Conservation (phyloP, 148 eudicot genomes). For the Pouteria glomerata region DNA sequence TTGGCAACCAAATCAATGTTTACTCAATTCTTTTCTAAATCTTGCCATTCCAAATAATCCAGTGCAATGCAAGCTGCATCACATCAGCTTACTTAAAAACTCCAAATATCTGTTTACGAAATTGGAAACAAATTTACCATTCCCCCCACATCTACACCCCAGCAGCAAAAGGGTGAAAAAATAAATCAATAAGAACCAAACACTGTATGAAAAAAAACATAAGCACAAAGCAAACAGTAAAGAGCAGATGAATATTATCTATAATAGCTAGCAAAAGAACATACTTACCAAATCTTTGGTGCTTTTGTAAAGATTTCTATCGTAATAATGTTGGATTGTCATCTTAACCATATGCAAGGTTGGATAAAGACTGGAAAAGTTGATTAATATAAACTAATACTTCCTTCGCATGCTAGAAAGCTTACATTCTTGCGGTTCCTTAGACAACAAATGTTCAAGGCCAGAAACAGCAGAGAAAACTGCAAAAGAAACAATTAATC, state of each 20-base stretch:
- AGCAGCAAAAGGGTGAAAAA: too few relatives aligned
- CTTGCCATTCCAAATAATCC: neutral
- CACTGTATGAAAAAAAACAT: neutral
- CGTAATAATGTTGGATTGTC: conserved; percentile 3
- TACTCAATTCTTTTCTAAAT: neutral
- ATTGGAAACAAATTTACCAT: neutral
- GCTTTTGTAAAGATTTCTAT: neutral
- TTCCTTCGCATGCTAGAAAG: neutral
- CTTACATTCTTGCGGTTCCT: conserved; percentile 83
- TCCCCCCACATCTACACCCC: neutral
- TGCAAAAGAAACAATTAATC: conserved; percentile 27
- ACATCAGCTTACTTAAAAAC: too few relatives aligned
- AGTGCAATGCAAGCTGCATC: too few relatives aligned
- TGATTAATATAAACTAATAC: conserved; percentile 21
- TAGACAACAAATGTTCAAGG: conserved; percentile 73
- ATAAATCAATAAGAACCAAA: neutral
- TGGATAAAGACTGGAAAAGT: conserved; percentile 82
- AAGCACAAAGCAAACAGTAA: neutral
- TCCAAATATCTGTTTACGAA: neutral
- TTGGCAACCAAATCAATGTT: neutral
- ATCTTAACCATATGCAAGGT: neutral
- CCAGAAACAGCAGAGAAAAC: conserved; percentile 93
- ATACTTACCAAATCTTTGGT: neutral
- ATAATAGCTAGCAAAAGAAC: neutral
- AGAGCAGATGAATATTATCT: neutral